Evolutionary conservation across 2,329 filamentous ascomycete species (phyloP), one percentile per base, ranked within the genome.

Genomic region (Colletotrichum euphorbiae): DNA sequence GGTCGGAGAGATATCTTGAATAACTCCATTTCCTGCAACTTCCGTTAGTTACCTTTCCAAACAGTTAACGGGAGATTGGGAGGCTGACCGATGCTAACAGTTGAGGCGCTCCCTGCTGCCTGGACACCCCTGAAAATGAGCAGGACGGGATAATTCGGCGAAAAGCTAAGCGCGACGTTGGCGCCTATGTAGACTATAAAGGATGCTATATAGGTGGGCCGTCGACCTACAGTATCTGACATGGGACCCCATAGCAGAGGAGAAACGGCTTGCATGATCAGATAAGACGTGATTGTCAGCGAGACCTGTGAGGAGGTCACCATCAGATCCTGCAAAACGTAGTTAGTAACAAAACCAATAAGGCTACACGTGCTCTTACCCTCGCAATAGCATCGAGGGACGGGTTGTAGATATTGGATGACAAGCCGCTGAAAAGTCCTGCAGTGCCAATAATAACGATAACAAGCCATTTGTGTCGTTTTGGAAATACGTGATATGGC

Each of bases 341-440:
- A 48, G 17, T 43, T 6, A 50, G 51, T 31, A 38, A 67, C 19
- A 28, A 28, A 28, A 1, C 28, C 28, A 28, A 28, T 6, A 28
- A 6, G 33, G 9, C 3, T 12, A 17, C 9, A 17, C 11, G 17
- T 4, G 4, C 1, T 21, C 69, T 36, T 70, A 77, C 78, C 67
- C 72, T 70, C 5, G 80, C 75, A n/a, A 85, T 78, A 2, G 75
- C 70, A 51, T 79, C 76, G 5, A 85, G 67, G 0, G 82, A 78
- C 1, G 84, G 83, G 51, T 84, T 79, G 74, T 86, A 87, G 48
- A 87, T 85, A 69, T 83, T 85, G 38, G 81, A 81, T 2, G 84
- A 83, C 19, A 84, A 70, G 2, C 85, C 85, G 1, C 84, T 86
- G 75, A 88, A 86, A 33, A 87, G 76, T 0, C 82, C 83, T 1